These are phyloP conservation scores for Tremellales sp. DNA, from an alignment of 1,284 basidiomycete species.

Conservation along the genomic window DNA sequence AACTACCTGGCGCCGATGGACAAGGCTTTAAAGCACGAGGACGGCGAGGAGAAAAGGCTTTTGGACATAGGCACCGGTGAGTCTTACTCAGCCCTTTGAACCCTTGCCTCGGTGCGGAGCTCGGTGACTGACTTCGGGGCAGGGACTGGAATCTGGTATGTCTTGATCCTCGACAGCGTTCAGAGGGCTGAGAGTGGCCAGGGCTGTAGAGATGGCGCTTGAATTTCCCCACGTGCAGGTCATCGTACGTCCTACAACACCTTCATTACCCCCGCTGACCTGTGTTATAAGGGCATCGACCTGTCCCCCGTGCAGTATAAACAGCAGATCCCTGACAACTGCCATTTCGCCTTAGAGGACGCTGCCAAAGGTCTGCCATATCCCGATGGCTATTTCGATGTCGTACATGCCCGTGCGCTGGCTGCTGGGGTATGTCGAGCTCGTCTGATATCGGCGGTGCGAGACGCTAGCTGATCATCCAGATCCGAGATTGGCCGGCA, in stretches of 20 bases:
- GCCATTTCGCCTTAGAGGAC: constrained; percentile 8
- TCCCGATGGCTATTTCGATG: constrained; percentile 9
- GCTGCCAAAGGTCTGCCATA: constrained; percentile 4
- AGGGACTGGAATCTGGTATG: not conserved
- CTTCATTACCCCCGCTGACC: too few relatives aligned
- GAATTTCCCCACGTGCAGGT: not conserved
- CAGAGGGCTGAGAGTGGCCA: not conserved
- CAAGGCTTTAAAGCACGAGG: not conserved
- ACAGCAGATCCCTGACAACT: constrained; percentile 7
- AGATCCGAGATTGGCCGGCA: not conserved
- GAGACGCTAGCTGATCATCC: not conserved
- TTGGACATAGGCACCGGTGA: constrained; percentile 15
- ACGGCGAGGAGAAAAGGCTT: not conserved
- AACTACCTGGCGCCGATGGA: constrained; percentile 14
- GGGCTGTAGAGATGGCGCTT: not conserved
- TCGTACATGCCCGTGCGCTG: constrained; percentile 6
- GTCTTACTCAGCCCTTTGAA: not conserved
- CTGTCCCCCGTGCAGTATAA: constrained; percentile 5
- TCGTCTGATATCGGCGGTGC: not conserved
- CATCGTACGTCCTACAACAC: too few relatives aligned
- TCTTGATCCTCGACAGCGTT: too few relatives aligned
- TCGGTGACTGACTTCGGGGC: not conserved
- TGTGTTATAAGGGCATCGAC: constrained; percentile 3
- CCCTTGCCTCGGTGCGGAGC: too few relatives aligned
- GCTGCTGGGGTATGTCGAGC: constrained; percentile 6